Evolutionary conservation across 768 basidiomycete genomes (phyloP), one percentile per base, ranked within the genome.

Genomic region (Leccinum longicurvipes): DNA sequence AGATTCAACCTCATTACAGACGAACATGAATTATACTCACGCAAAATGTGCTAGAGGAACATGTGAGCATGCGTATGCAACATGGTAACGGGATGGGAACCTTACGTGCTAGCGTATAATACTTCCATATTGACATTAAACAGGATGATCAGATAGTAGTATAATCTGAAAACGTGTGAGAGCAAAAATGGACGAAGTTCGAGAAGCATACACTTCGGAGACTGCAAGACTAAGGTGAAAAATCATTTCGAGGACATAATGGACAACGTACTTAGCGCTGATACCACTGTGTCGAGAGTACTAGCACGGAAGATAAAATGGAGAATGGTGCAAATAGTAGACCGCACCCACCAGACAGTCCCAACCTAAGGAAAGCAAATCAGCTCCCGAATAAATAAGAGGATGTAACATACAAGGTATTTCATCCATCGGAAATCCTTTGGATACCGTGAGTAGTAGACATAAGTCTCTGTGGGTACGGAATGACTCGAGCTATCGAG

Each of bases 401-500:
- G 11, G 6, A 48, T 4, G 39, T 19, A 19, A 58, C 63, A 10
- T 15, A 71, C 70, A 14, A 69, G 36, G 49, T 59, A 58, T 50
- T 52, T 69, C 41, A 51, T 54, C 63, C 62, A 59, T 27, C 7
- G 21, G 11, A 4, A 0, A 41, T 71, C 70, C 4, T 25, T 61
- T 0, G 71, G 63, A 19, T 61, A 71, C 23, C 67, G 61, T 17
- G 69, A 57, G 50, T 62, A 65, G 57, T 72, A 71, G 10, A 71
- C 55, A 58, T 73, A 71, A 0, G 57, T 54, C 52, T 71, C 70
- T 71, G 55, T 21, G 7, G 3, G 14, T 10, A 23, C 1, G 15
- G 6, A 36, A 19, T 12, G n/a, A 29, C 12, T 17, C 45, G 15
- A 50, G 17, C 9, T 11, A 10, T 2, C 1, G 6, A 3, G 19